These are phyloP conservation scores for Debaryomyces sp. DNA, from an alignment of 1,139 yeast species.

Conservation along the genomic window DNA sequence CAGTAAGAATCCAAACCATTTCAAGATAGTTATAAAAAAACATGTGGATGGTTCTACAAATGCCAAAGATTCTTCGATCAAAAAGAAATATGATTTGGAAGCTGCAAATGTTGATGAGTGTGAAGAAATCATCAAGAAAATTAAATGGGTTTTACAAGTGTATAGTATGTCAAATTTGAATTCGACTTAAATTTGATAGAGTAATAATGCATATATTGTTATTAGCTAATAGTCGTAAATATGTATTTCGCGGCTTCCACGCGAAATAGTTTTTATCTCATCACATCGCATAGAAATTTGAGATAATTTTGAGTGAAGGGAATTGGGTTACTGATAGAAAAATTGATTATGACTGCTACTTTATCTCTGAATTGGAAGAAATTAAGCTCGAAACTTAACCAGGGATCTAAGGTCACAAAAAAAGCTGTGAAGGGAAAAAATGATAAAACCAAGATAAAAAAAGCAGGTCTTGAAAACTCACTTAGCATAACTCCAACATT, in stretches of 20 bases:
- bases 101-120: constrained; percentile 67
- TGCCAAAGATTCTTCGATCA: constrained; percentile 23
- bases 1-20: constrained; percentile 71
- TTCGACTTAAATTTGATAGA: neutral
- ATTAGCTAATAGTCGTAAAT: neutral
- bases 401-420: constrained; percentile 21
- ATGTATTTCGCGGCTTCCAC: neutral
- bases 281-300: constrained; percentile 9
- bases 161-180: constrained; percentile 28
- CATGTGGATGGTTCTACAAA: constrained; percentile 40
- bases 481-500: neutral
- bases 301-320: neutral
- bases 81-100: constrained; percentile 85
- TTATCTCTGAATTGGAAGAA: constrained; percentile 42
- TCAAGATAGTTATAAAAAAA: constrained; percentile 80
- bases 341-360: constrained; percentile 16
- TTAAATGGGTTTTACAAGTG: constrained; percentile 55
- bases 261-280: neutral
- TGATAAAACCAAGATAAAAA: neutral
- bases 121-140: constrained; percentile 71
- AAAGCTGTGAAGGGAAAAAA: constrained; percentile 5
- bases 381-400: constrained; percentile 26
- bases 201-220: neutral
- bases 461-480: neutral
- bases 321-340: neutral